These are phyloP conservation scores for Boletus bicolor DNA, from an alignment of 768 basidiomycete genomes.

Conservation along the genomic window DNA sequence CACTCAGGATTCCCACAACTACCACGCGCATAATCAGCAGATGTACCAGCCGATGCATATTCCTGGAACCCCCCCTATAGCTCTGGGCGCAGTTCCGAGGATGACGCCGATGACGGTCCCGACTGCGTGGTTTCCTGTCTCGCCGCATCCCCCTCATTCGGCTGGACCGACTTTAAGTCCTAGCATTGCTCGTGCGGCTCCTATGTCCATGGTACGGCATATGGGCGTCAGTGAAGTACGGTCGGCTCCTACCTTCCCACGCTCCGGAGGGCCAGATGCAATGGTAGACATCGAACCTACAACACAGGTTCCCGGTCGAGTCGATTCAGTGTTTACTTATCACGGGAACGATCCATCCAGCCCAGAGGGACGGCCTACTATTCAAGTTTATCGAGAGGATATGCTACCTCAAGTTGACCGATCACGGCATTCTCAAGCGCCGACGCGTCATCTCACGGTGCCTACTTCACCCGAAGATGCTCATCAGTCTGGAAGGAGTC, in stretches of 20 bases:
- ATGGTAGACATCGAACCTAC: constrained; percentile 36
- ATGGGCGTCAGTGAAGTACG: constrained; percentile 4
- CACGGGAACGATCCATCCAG: constrained; percentile 18
- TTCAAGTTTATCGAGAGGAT: constrained; percentile 25
- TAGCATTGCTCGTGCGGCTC: constrained; percentile 10
- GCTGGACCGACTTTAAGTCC: constrained; percentile 15
- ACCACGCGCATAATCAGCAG: constrained; percentile 31
- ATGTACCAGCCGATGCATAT: constrained; percentile 32
- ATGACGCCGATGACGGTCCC: constrained; percentile 3
- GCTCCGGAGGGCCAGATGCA: constrained; percentile 37
- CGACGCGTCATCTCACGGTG: constrained; percentile 7
- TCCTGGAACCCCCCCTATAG: constrained; percentile 18
- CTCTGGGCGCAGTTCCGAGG: constrained; percentile 1
- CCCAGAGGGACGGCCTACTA: constrained; percentile 8
- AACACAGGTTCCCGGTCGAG: constrained; percentile 45
- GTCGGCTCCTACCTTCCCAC: constrained; percentile 43
- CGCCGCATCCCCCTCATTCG: constrained; percentile 7
- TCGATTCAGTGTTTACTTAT: constrained; percentile 38
- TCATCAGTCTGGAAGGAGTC: constrained; percentile 8
- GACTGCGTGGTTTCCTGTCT: constrained; percentile 19
- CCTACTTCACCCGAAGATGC: constrained; percentile 15
- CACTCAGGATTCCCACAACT: constrained; percentile 30
- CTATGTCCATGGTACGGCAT: constrained; percentile 8
- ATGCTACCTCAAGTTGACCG: constrained; percentile 17
- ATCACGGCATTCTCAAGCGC: constrained; percentile 15